Conservation (phyloP, 2,329 filamentous ascomycete species). For the Diaporthe sp. region DNA sequence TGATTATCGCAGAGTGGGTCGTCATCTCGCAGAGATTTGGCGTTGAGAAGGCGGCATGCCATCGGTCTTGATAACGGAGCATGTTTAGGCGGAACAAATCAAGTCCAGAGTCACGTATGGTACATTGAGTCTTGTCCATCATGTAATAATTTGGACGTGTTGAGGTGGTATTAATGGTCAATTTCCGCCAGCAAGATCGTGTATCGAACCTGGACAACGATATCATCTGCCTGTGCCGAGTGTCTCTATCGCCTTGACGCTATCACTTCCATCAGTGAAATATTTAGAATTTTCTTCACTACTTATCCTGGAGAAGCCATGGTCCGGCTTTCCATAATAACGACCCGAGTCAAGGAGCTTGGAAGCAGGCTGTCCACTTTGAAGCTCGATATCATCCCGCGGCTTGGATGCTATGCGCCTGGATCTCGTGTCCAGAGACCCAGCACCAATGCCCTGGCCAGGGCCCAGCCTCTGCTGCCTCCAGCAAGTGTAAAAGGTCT, state of each 20-base stretch:
- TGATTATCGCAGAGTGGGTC: conserved; percentile 58
- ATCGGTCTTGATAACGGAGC: not conserved
- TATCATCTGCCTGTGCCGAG: not conserved
- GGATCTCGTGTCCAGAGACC: not conserved
- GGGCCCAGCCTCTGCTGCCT: conserved; percentile 36
- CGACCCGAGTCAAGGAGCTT: not conserved
- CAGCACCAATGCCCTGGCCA: not conserved
- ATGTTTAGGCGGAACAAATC: not conserved
- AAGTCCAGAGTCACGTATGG: not conserved
- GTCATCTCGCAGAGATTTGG: conserved; percentile 57
- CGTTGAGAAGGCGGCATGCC: conserved; percentile 48
- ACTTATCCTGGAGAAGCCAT: not conserved
- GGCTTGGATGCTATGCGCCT: not conserved
- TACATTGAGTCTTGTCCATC: not conserved
- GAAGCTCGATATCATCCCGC: not conserved
- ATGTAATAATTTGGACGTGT: not conserved
- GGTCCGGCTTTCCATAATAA: not conserved
- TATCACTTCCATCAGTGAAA: not conserved
- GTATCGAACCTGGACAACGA: not conserved
- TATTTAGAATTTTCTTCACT: not conserved
- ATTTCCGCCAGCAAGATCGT: not conserved
- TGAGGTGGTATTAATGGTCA: not conserved
- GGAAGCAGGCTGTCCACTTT: not conserved
- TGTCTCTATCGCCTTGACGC: not conserved
- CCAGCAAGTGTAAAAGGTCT: conserved; percentile 45